Evolutionary conservation across 345 rosid genomes (phyloP).

Genomic region (Ricinus communis): DNA sequence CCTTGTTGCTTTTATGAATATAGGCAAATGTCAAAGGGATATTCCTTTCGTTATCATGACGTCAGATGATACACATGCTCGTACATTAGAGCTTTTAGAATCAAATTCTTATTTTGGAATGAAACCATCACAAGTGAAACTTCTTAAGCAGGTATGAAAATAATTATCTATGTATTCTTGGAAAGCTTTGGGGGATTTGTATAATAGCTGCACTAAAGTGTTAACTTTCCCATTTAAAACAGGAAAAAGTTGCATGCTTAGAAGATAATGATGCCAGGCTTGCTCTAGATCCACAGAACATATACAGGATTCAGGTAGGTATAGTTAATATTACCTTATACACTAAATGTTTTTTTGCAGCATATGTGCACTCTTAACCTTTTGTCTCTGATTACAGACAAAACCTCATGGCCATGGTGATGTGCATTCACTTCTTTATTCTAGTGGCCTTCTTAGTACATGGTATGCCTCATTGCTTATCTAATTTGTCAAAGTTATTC

Average conservation of each 20-base stretch:
- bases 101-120: slow-evolving; percentile 83
- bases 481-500: slow-evolving; percentile 15
- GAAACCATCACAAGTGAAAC: slow-evolving; percentile 79
- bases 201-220: slow-evolving; percentile 3
- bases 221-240: slow-evolving; percentile 16
- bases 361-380: slow-evolving; percentile 11
- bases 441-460: slow-evolving; percentile 72
- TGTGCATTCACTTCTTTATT: slow-evolving; percentile 86
- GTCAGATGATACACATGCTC: slow-evolving; percentile 91
- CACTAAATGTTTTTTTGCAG: background rate
- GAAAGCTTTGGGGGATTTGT: background rate
- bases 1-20: slow-evolving; percentile 3
- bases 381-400: slow-evolving; percentile 52
- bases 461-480: slow-evolving; percentile 47
- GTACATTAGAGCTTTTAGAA: slow-evolving; percentile 64
- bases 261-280: slow-evolving; percentile 90
- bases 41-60: slow-evolving; percentile 95
- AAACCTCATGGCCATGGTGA: slow-evolving; percentile 99
- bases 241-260: slow-evolving; percentile 99
- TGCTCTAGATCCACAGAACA: slow-evolving; percentile 78
- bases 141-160: slow-evolving; percentile 79
- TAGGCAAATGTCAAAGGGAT: slow-evolving; percentile 55
- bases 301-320: slow-evolving; percentile 80
- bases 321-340: background rate
- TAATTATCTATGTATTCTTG: slow-evolving; percentile 3